Conservation (phyloP, 108 stramenopile genomes). For the Nitzschia sp. region DNA sequence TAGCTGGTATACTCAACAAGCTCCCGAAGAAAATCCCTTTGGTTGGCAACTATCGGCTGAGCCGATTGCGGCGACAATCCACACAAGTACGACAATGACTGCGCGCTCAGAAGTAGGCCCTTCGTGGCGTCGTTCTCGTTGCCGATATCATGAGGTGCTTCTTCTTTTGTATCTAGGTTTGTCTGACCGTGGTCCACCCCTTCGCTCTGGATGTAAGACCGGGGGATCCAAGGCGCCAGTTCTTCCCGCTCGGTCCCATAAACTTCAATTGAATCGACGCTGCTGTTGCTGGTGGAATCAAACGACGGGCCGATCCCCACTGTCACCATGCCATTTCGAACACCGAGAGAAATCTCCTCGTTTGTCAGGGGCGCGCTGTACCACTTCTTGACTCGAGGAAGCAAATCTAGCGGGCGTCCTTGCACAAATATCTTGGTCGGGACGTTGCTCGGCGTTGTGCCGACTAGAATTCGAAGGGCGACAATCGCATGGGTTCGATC, state of each 20-base stretch:
- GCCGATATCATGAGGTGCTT: not conserved
- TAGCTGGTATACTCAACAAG: slow-evolving; percentile 56
- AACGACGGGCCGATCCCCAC: slow-evolving; percentile 56
- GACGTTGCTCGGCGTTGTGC: slow-evolving; percentile 57
- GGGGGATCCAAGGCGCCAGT: slow-evolving; percentile 15
- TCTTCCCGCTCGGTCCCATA: slow-evolving; percentile 45
- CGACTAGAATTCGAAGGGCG: slow-evolving; percentile 75
- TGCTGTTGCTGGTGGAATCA: slow-evolving; percentile 42
- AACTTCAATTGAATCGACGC: slow-evolving; percentile 79
- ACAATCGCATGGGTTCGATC: slow-evolving; percentile 42
- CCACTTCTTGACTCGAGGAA: slow-evolving; percentile 66
- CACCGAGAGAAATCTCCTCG: slow-evolving; percentile 71
- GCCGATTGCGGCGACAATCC: slow-evolving; percentile 23
- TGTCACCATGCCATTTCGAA: slow-evolving; percentile 67
- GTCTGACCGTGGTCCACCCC: not conserved
- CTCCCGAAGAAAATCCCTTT: slow-evolving; percentile 33
- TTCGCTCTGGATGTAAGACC: slow-evolving; percentile 8
- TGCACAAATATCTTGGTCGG: slow-evolving; percentile 60
- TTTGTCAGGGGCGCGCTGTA: slow-evolving; percentile 75
- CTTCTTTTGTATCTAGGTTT: not conserved
- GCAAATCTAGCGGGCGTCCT: slow-evolving; percentile 67
- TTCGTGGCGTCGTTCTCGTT: not conserved
- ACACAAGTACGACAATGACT: slow-evolving; percentile 35
- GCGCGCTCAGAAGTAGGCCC: slow-evolving; percentile 33
- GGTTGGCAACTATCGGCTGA: not conserved